phyloP scores from a whole-genome alignment of 2,329 filamentous ascomycete genomes.

The Ceratocystis eucalypticola region DNA sequence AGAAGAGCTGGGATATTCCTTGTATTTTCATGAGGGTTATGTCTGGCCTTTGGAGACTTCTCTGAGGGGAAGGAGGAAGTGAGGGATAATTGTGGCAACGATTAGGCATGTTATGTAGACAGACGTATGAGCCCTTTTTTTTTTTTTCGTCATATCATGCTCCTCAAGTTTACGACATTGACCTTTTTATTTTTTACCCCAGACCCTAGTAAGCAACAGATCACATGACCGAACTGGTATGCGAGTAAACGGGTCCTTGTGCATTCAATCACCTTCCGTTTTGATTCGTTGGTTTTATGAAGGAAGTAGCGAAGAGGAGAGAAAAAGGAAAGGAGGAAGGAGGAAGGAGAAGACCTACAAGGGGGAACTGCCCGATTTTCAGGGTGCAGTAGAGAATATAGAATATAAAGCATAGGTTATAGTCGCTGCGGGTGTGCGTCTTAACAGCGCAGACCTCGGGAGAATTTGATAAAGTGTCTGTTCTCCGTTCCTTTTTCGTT shows the following conservation, averaged over 20 bases:
- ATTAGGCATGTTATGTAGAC: background rate
- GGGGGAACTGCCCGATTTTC: background rate
- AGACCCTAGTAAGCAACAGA: background rate
- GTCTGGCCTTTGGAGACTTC: background rate
- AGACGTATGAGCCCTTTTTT: background rate
- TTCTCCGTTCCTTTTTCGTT: background rate
- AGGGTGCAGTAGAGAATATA: background rate
- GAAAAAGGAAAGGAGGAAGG: background rate
- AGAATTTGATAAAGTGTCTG: too few relatives aligned
- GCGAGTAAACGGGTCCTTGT: background rate
- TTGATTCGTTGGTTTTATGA: background rate
- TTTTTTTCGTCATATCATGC: background rate
- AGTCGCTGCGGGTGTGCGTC: too few relatives aligned
- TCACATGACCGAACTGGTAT: background rate
- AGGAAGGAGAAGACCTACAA: background rate
- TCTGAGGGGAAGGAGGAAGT: background rate
- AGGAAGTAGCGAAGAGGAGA: background rate
- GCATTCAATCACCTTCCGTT: background rate
- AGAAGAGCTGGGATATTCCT: background rate
- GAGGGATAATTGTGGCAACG: background rate
- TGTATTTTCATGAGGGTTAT: background rate
- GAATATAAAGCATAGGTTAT: background rate
- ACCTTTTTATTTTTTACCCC: background rate
- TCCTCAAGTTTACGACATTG: background rate
- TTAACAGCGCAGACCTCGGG: too few relatives aligned